Base-by-base conservation (phyloP, 345 rosid genomes). In the Tarenaya hassleriana region DNA sequence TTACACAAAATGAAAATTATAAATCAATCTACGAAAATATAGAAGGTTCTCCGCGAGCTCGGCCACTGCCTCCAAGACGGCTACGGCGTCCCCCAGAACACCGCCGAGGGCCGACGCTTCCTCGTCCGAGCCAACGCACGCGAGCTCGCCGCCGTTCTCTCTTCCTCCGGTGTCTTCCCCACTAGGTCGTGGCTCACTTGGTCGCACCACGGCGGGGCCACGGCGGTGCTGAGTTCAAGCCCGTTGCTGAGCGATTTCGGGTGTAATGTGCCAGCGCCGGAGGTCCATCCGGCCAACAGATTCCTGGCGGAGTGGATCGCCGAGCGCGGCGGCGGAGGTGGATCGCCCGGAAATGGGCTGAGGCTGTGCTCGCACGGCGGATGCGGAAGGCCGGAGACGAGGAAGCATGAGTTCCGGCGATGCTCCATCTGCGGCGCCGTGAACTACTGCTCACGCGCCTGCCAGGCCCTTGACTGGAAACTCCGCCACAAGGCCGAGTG, bases 41-140 rank as follows among this genome's bases (percentile, higher is more conserved):
- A n/a, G n/a, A n/a, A 92, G 16, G 98, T 96, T 7, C 68, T 83
- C 0, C 95, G 98, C 1, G 96, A 92, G 80, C 86, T 92, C 1
- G 98, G 98, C 41, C 98, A 92, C 83, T 92, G 98, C 53, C 80
- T 92, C 5, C 95, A 85, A 45, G 98, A 92, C 38, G 98, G 98
- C 29, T 92, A 92, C 45, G 98, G 98, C n/a, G 95, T 92, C 35
- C 81, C 86, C 1, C 92, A 77, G 55, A 85, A 84, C 73, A 62
- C 84, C 14, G 69, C 76, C 14, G 94, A 92, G 51, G 98, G 96
- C 3, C 84, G 98, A 1, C 78, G 94, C 11, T 79, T 87, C 39
- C 80, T 92, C 0, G 86, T 92, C 40, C 96, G 88, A 65, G 98
- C 98, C 38, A 92, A 92, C 76, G 94, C 94, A 3, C 83, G 94